Evolutionary conservation across 257 asterid genomes (phyloP).

Genomic region (Solanum virginianum): DNA sequence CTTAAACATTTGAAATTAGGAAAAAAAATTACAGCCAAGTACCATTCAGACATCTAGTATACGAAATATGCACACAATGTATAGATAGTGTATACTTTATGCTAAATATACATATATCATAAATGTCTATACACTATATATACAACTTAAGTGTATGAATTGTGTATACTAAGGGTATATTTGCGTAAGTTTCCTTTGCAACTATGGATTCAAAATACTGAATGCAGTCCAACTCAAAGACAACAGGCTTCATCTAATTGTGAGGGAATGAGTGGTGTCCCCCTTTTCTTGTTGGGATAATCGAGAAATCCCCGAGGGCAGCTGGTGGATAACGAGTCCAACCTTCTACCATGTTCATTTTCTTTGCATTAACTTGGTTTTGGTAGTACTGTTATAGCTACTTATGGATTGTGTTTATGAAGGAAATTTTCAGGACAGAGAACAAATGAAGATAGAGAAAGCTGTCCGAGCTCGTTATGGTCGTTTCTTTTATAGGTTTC

Average conservation of each 20-base stretch:
- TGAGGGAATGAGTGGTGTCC: too few species aligned
- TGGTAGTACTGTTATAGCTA: background rate
- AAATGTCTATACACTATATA: too few species aligned
- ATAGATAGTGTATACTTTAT: background rate
- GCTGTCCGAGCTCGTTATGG: conserved; percentile 53
- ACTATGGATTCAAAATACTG: too few species aligned
- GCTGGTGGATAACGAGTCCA: background rate
- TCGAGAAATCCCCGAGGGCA: too few species aligned
- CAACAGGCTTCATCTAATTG: too few species aligned
- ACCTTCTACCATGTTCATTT: background rate
- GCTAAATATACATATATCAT: too few species aligned
- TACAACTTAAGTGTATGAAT: background rate
- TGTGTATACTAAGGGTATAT: background rate
- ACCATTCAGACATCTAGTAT: background rate
- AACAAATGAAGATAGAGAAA: conserved; percentile 57
- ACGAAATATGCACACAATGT: background rate
- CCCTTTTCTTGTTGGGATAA: too few species aligned
- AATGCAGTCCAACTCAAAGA: too few species aligned
- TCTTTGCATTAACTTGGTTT: background rate
- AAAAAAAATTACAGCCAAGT: background rate
- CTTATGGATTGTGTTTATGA: background rate
- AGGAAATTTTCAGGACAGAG: conserved; percentile 72
- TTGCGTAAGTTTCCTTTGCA: too few species aligned
- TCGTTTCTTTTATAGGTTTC: conserved; percentile 64
- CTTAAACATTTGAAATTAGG: background rate